Evolutionary conservation across 1,284 basidiomycete species (phyloP), one percentile per base, ranked within the genome.

Genomic region (Rhodotorula sp.): DNA sequence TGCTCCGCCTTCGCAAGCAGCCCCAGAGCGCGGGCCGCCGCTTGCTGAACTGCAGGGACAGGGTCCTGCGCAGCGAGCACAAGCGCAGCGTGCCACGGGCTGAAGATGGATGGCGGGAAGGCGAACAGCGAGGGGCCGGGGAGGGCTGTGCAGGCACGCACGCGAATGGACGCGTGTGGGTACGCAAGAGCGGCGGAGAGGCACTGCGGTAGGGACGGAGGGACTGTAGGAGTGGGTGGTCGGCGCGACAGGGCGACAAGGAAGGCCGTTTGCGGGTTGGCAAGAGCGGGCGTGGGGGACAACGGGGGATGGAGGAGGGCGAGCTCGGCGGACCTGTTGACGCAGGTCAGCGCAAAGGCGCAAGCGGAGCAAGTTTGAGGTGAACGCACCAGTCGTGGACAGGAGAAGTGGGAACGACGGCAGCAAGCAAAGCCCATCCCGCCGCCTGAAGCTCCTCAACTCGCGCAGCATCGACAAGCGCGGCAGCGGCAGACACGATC

Each of bases 321-420:
- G 53, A 54, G 53, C 32, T 32, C 32, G 29, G 29, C 17, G 29
- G 53, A 34, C 53, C 53, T 54, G 53, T 32, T 3, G n/a, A 22
- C 32, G 32, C 21, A 8, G 87, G n/a, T 1, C 13, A 32, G 2
- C 12, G 78, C 76, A 89, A 87, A 15, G 86, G 85, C 69, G 88
- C 76, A 81, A 89, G 88, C 2, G 8, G 22, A 3, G n/a, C 1
- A 22, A 4, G 19, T n/a, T n/a, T n/a, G 36, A 27, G 10, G 4
- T 15, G 27, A 3, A 22, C 57, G 25, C 37, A 72, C 71, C 67
- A 62, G n/a, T 69, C 61, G 13, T 27, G 54, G 8, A 10, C 32
- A 6, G 58, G 32, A 0, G 13, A 3, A 1, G 29, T n/a, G 1
- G 37, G 46, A 3, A 46, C 56, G 7, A 34, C 6, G 25, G 64